Evolutionary conservation across 2,329 filamentous ascomycete species (phyloP), one percentile per base, ranked within the genome.

Genomic region (Ophiostoma sp.): DNA sequence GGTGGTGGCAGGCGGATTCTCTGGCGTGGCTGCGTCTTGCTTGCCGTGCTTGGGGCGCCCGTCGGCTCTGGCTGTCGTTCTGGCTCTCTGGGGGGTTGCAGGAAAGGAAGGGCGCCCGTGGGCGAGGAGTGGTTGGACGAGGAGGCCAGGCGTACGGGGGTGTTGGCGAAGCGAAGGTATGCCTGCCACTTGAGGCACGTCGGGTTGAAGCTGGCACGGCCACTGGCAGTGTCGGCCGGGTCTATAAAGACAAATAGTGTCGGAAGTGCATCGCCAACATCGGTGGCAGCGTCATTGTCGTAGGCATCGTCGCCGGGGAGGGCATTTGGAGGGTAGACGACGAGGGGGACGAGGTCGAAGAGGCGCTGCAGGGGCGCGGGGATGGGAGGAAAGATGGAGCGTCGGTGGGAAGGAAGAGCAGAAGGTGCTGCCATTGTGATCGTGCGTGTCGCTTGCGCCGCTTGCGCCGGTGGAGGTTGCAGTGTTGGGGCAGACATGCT

Each of bases 161-260:
- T 82, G 55, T 84, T 84, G 66, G 87, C 84, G 74, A 97, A 91
- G 74, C 87, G 91, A 71, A 99, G 84, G 77, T 92, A 95, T 42
- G 93, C 92, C 90, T 98, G 95, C 93, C 93, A 98, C 81, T 94
- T 97, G 75, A 98, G 82, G 81, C 95, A 99, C 69, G 88, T 87
- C 11, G 95, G 95, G 76, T 98, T 98, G 80, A 90, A 96, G 72
- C 92, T 96, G 40, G 93, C 90, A 42, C 81, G 79, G 4, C 87
- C 87, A 52, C 76, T 75, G 68, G 78, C 77, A 45, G 87, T 89
- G 74, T 87, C 89, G n/a, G 83, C 79, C 1, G 85, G 80, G 14
- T 84, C 86, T 70, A 86, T 85, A 78, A 97, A 98, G 68, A 97
- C 82, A 77, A 93, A 93, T 8, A 99, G 81, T 9, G 86, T 83